Conservation (phyloP, 352 stramenopile species). For the Globisporangium uncinulatum region DNA sequence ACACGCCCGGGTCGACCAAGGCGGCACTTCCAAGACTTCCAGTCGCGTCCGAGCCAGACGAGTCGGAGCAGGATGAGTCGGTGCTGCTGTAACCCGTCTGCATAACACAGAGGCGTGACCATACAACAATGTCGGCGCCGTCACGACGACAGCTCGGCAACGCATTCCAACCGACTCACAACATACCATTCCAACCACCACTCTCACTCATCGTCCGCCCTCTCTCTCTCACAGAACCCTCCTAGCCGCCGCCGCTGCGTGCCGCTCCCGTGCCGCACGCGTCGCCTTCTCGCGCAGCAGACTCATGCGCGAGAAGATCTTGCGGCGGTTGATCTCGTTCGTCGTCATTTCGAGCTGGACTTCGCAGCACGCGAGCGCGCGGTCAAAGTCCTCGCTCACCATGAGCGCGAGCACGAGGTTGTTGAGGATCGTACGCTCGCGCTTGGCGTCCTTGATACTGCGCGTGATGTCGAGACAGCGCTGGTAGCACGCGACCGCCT, state of each 20-base stretch:
- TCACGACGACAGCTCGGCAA: too few species aligned
- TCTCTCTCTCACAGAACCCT: neutral
- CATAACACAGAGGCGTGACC: too few species aligned
- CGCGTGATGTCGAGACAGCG: conserved; percentile 73
- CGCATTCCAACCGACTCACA: neutral
- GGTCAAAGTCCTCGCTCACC: conserved; percentile 48
- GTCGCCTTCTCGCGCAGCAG: conserved; percentile 40
- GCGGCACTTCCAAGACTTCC: neutral
- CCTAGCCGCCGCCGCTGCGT: neutral
- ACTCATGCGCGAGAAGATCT: conserved; percentile 79
- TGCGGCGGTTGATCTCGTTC: conserved; percentile 66
- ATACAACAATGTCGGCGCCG: too few species aligned
- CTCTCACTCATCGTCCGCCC: too few species aligned
- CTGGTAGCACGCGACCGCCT: conserved; percentile 72
- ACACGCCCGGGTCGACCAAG: neutral
- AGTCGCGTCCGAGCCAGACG: too few species aligned
- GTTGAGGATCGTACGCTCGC: conserved; percentile 79
- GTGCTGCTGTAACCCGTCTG: too few species aligned
- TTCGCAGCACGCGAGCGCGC: conserved; percentile 54
- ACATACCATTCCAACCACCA: too few species aligned
- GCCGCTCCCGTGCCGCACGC: conserved; percentile 11
- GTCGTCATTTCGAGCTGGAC: conserved; percentile 63
- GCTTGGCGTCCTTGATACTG: conserved; percentile 63
- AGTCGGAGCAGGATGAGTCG: too few species aligned
- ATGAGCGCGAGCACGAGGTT: conserved; percentile 77